A percentile compares a stretch with the other conserved stretches of the same genome.
phyloP scores from a whole-genome alignment of 768 basidiomycete species.

The Suillus subaureus region DNA sequence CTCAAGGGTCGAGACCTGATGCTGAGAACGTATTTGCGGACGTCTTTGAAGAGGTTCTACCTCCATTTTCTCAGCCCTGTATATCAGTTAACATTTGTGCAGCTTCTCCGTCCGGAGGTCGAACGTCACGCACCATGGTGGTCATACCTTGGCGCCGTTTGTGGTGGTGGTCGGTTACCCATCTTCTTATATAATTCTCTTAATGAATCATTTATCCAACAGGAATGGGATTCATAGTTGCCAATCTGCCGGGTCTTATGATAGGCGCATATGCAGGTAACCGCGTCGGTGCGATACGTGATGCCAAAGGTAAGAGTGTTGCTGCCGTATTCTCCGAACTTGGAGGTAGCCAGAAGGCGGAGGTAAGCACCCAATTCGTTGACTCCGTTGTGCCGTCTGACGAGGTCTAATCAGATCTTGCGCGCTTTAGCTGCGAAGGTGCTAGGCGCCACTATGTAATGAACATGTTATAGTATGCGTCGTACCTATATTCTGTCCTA shows the following conservation, averaged over 20 bases:
- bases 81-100: background rate
- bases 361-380: conserved; percentile 49
- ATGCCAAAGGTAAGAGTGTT: conserved; percentile 94
- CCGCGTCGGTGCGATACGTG: conserved; percentile 86
- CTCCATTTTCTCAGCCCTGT: background rate
- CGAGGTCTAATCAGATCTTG: conserved; percentile 56
- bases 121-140: conserved; percentile 71
- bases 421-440: conserved; percentile 83
- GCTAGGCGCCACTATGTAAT: conserved; percentile 59
- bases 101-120: conserved; percentile 84
- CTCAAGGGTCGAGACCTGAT: conserved; percentile 57
- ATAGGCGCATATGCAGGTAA: conserved; percentile 89
- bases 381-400: background rate
- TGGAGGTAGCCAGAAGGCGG: conserved; percentile 79
- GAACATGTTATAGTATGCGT: background rate
- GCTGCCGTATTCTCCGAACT: conserved; percentile 84
- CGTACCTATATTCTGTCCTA: background rate
- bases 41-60: conserved; percentile 85
- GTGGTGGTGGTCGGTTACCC: conserved; percentile 56
- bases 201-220: conserved; percentile 45
- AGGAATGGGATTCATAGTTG: conserved; percentile 48
- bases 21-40: conserved; percentile 84
- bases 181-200: background rate
- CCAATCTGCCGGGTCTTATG: conserved; percentile 84
- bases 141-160: conserved; percentile 70